Conservation (phyloP, 148 eudicot genomes). For the Spergularia marina region DNA sequence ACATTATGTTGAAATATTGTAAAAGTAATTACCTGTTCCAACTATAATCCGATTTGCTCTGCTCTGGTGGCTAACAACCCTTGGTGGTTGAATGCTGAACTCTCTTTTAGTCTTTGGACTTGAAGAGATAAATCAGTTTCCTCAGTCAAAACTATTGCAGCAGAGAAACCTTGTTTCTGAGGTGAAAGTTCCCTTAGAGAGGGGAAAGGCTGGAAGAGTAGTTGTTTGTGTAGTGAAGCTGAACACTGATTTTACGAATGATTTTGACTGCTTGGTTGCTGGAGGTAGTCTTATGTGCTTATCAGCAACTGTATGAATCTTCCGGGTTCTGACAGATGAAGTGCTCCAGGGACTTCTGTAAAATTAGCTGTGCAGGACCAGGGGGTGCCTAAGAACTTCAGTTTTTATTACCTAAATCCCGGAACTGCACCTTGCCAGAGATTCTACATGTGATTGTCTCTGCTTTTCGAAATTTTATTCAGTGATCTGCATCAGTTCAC, state of each 20-base stretch:
- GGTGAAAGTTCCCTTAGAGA: background rate
- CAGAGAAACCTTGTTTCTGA: background rate
- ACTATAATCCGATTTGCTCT: no score
- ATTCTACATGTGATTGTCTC: no score
- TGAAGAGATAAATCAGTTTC: no score
- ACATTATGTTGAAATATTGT: no score
- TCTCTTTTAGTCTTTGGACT: no score
- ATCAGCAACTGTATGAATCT: background rate
- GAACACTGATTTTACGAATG: background rate
- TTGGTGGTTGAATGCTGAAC: no score
- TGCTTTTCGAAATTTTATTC: no score
- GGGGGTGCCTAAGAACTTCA: background rate
- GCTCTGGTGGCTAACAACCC: no score
- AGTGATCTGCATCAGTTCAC: no score
- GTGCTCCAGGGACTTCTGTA: background rate
- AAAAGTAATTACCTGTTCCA: no score
- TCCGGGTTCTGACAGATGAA: background rate
- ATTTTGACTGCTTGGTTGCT: background rate
- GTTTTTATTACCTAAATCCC: background rate
- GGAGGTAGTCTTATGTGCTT: background rate
- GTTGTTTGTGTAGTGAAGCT: background rate
- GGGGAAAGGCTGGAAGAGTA: background rate
- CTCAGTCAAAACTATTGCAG: background rate
- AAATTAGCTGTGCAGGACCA: background rate
- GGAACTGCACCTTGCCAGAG: background rate